Evolutionary conservation across 1,284 basidiomycete species (phyloP).

Genomic region (Cutaneotrichosporon sp.): DNA sequence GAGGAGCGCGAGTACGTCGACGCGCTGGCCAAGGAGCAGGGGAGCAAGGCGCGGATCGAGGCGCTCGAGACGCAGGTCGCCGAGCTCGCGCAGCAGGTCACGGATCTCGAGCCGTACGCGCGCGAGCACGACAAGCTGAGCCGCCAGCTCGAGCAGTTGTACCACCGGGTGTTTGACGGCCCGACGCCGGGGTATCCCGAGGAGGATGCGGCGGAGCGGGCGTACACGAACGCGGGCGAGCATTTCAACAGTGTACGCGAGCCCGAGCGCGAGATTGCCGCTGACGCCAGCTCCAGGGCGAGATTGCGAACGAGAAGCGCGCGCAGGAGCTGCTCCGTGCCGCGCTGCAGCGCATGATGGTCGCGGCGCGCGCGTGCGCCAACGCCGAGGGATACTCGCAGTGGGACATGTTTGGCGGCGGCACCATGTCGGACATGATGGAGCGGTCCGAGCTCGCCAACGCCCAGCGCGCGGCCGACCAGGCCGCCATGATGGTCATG

Average conservation of each 20-base stretch:
- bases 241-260: conserved; percentile 19
- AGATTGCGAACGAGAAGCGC: conserved; percentile 27
- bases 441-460: conserved; percentile 24
- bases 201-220: conserved; percentile 27
- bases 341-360: conserved; percentile 19
- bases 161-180: conserved; percentile 23
- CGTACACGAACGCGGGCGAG: conserved; percentile 4
- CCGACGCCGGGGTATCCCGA: conserved; percentile 28
- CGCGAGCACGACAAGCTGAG: conserved; percentile 18
- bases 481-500: conserved; percentile 24
- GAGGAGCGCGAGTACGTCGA: conserved; percentile 33
- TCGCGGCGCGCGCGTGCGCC: conserved; percentile 1
- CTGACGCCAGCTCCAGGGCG: conserved; percentile 20
- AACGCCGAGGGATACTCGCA: conserved; percentile 9
- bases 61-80: conserved; percentile 23
- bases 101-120: conserved; percentile 15
- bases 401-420: conserved; percentile 20
- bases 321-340: conserved; percentile 20
- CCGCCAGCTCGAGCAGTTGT: conserved; percentile 22
- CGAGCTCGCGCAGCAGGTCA: conserved; percentile 13
- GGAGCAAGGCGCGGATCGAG: conserved; percentile 23
- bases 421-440: conserved; percentile 19
- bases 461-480: conserved; percentile 29
- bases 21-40: conserved; percentile 26
- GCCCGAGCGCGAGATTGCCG: no score